Base-by-base conservation (phyloP, 2,329 filamentous ascomycete species). In the Sarocladium kiliense region DNA sequence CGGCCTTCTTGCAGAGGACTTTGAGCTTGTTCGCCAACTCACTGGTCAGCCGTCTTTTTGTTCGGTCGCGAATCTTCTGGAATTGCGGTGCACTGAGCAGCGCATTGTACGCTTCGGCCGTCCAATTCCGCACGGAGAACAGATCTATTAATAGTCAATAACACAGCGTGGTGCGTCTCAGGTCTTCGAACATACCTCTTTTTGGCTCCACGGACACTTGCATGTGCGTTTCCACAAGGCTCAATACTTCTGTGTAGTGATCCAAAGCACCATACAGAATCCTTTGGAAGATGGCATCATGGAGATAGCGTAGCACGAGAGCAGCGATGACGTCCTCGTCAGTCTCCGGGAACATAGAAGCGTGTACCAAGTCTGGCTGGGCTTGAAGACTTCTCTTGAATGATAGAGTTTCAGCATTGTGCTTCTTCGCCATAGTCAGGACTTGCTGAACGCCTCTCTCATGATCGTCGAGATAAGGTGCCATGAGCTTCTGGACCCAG, bases 321-420 rank as follows among this genome's bases (percentile, higher is more conserved):
- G 68, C 66, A 18, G 65, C 61, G 18, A 71, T 42, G 9, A 74
- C 62, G 19, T 73, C 70, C 10, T 72, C 65, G 41, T 74, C 71
- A 2, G 70, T 72, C 41, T 72, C 69, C 1, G 71, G 68, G 39
- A 65, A 71, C 39, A 58, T 55, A 32, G 58, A 61, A 3, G 62
- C 71, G 34, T 68, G 62, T 2, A 66, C 54, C 0, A 74, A 58
- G 47, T 74, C 71, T 0, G 63, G 62, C 27, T 70, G 60, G 60
- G 59, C 11, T 64, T 1, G 42, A 42, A 2, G 62, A 51, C 37
- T 62, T 58, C 56, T 60, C 2, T 53, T 55, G 9, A 25, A 53
- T 32, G 65, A 19, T 3, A 68, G 34, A 2, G 58, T 45, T n/a
- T 66, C 64, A 2, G 64, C 54, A 3, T 61, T 23, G 30, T n/a